phyloP scores from a whole-genome alignment of 2,329 filamentous ascomycete species.

The Botrytis galanthina region DNA sequence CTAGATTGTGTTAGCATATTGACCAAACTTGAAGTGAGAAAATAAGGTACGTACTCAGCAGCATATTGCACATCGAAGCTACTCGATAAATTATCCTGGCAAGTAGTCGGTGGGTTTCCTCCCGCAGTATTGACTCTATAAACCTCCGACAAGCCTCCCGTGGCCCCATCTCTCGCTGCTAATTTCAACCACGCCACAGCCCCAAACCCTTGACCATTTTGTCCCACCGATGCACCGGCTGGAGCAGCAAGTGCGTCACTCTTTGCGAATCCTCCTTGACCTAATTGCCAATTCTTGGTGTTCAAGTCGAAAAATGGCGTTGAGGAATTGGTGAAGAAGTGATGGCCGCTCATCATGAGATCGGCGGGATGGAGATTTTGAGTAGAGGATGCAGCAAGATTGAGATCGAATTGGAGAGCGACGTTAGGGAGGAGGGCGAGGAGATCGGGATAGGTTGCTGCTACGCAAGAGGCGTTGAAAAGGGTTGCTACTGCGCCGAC shows the following conservation, averaged over 20 bases:
- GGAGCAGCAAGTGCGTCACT: constrained; percentile 62
- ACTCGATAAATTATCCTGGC: constrained; percentile 56
- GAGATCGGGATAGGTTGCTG: constrained; percentile 65
- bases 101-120: constrained; percentile 71
- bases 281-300: constrained; percentile 52
- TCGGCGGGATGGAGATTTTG: constrained; percentile 52
- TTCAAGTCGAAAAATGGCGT: constrained; percentile 81
- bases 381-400: constrained; percentile 34
- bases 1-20: constrained; percentile 24
- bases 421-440: constrained; percentile 63
- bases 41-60: constrained; percentile 68
- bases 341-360: constrained; percentile 67
- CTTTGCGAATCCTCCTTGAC: constrained; percentile 62
- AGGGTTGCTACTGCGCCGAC: constrained; percentile 77
- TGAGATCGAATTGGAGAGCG: constrained; percentile 64
- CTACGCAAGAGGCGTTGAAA: constrained; percentile 83
- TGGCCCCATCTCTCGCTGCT: constrained; percentile 52
- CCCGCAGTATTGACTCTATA: constrained; percentile 85
- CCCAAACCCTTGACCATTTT: constrained; percentile 54
- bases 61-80: constrained; percentile 76
- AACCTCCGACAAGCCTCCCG: constrained; percentile 66
- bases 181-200: constrained; percentile 83
- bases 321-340: constrained; percentile 72
- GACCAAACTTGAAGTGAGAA: not conserved
- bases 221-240: constrained; percentile 55